Base-by-base conservation (phyloP, 1,139 yeast genomes). In the Blastobotrys illinoisensis region DNA sequence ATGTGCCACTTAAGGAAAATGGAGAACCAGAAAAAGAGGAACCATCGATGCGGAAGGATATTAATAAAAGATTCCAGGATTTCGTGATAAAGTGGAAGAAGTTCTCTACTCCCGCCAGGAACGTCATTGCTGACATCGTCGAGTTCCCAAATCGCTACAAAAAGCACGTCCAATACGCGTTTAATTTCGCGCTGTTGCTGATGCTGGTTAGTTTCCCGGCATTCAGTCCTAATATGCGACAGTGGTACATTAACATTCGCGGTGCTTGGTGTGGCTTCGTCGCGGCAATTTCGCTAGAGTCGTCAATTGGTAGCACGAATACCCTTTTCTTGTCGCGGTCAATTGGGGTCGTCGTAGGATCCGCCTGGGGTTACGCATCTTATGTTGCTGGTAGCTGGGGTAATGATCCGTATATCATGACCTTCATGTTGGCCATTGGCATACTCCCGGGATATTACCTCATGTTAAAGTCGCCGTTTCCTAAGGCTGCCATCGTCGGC, bases 261-360 rank as follows among this genome's bases (percentile, higher is more conserved):
- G 82, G 82, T 47, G 67, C 77, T 1, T 79, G 82, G 82, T 73
- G 77, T 9, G 82, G 81, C 23, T 79, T 79, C 67, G 79, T 77
- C 6, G 78, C 80, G 54, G 75, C 76, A 48, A 62, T 79, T 49
- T 78, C 77, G 18, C 56, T 78, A 20, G 82, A 79, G 57, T 78
- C 80, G 0, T 76, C 79, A 6, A 74, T 79, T 18, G 82, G 82
- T 6, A 77, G 76, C n/a, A 77, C 82, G 0, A 71, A 76, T 48
- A 75, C 73, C 66, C 76, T 75, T 5, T 75, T 76, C 56, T 70
- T 78, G 49, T 61, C 76, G 1, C 71, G 82, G 60, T 74, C 75
- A 2, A 72, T 77, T 16, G 81, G 81, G 19, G 75, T 78, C 6
- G 64, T 75, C 2, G 49, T 67, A 6, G 82, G 82, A 14, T 74